Percentiles rank a stretch among this genome's conserved stretches.
These are phyloP conservation scores for Quercus berberidifolia DNA, from an alignment of 306 rosid species.

Conservation along the genomic window DNA sequence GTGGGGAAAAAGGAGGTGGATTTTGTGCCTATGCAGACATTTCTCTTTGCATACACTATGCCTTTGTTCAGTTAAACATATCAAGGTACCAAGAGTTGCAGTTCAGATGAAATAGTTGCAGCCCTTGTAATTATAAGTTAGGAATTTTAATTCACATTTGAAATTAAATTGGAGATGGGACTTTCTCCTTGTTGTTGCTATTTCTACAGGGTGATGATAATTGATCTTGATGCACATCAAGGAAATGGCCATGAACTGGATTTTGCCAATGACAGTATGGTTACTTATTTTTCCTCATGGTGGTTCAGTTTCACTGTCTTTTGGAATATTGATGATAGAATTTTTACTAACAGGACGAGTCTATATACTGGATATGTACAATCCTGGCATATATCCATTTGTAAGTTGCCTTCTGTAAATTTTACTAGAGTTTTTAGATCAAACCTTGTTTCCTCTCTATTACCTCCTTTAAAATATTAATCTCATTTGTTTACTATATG, in stretches of 20 bases:
- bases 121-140: slow-evolving; percentile 8
- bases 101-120: background rate
- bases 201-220: slow-evolving; percentile 77
- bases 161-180: slow-evolving; percentile 1
- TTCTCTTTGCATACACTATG: slow-evolving; percentile 78
- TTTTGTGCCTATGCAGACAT: slow-evolving; percentile 90
- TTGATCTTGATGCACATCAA: slow-evolving; percentile 99
- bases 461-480: no score
- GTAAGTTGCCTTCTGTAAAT: slow-evolving; percentile 43
- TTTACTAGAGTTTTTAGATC: background rate
- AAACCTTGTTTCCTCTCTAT: no score
- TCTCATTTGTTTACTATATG: background rate
- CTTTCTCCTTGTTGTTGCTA: slow-evolving; percentile 18
- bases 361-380: slow-evolving; percentile 84
- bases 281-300: slow-evolving; percentile 21
- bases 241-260: slow-evolving; percentile 94
- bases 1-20: slow-evolving; percentile 79
- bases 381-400: slow-evolving; percentile 89
- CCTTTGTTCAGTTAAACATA: slow-evolving; percentile 65
- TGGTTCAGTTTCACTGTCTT: slow-evolving; percentile 25
- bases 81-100: slow-evolving; percentile 54
- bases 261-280: slow-evolving; percentile 69
- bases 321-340: slow-evolving; percentile 8
- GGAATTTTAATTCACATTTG: slow-evolving; percentile 12
- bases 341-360: slow-evolving; percentile 65